These are phyloP conservation scores for Rosa persica DNA, from an alignment of 306 rosid genomes.

Conservation along the genomic window DNA sequence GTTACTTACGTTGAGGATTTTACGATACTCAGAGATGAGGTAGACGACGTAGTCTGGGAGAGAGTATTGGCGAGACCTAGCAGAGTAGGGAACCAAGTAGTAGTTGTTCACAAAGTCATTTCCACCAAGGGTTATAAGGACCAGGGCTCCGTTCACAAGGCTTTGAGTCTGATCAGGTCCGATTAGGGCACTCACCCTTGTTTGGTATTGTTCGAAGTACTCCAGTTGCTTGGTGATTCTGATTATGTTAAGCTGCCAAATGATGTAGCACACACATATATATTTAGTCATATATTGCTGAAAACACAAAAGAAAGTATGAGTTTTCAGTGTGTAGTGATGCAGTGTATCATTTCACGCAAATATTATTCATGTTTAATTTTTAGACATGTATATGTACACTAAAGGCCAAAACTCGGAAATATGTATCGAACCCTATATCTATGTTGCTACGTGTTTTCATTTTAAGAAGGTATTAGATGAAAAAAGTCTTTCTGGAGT, in stretches of 20 bases:
- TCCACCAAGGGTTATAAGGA: slow-evolving; percentile 80
- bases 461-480: background rate
- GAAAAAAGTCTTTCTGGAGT: background rate
- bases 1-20: slow-evolving; percentile 52
- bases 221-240: slow-evolving; percentile 55
- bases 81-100: slow-evolving; percentile 72
- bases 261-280: background rate
- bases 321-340: no score
- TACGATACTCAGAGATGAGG: slow-evolving; percentile 68
- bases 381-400: no score
- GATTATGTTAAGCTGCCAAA: slow-evolving; percentile 69
- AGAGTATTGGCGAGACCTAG: slow-evolving; percentile 80
- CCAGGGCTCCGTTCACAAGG: slow-evolving; percentile 55
- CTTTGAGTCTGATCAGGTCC: slow-evolving; percentile 40
- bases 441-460: background rate
- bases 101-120: slow-evolving; percentile 90
- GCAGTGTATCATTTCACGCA: background rate
- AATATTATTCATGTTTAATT: background rate
- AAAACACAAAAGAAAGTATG: no score
- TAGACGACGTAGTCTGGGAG: slow-evolving; percentile 74
- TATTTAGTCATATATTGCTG: background rate
- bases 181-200: slow-evolving; percentile 50
- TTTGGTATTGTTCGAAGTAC: slow-evolving; percentile 59
- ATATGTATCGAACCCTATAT: background rate
- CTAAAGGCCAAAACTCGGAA: background rate